These are phyloP conservation scores for Coemansia sp. DNA, from an alignment of 192 early-diverging fungal genomes.

Conservation along the genomic window DNA sequence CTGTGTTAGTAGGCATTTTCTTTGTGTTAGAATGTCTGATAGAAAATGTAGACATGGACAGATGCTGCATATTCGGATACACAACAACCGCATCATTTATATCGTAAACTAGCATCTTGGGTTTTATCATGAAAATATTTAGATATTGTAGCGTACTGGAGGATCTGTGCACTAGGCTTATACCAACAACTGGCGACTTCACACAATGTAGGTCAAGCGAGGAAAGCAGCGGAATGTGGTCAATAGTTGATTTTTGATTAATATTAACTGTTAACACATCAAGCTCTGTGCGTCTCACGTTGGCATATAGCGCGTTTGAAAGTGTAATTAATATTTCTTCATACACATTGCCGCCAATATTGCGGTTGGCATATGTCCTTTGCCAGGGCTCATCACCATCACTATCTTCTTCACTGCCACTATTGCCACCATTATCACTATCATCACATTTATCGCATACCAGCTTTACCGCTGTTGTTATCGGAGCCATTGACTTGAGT, in stretches of 20 bases:
- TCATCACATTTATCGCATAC: too few species aligned
- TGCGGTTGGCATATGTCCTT: too few species aligned
- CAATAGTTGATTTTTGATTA: neutral
- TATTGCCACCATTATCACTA: too few species aligned
- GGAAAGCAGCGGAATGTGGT: neutral
- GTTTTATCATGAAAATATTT: neutral
- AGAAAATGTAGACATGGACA: neutral
- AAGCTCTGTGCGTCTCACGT: neutral
- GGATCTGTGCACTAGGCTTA: neutral
- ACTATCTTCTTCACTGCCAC: too few species aligned
- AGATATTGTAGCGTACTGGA: neutral
- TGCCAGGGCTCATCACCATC: too few species aligned
- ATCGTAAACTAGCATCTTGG: neutral
- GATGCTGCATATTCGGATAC: slow-evolving; percentile 8
- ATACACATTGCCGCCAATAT: too few species aligned
- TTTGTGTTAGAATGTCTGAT: neutral
- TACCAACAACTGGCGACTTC: neutral
- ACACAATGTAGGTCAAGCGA: too few species aligned
- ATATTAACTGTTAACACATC: neutral
- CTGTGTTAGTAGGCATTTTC: neutral
- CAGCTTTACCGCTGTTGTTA: too few species aligned
- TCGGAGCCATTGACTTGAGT: too few species aligned
- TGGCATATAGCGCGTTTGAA: too few species aligned
- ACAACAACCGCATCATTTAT: neutral
- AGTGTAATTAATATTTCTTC: too few species aligned